Percentiles rank a stretch among this genome's conserved stretches.
phyloP scores from a whole-genome alignment of 495 filamentous ascomycete genomes.

The Podospora pseudopauciseta region DNA sequence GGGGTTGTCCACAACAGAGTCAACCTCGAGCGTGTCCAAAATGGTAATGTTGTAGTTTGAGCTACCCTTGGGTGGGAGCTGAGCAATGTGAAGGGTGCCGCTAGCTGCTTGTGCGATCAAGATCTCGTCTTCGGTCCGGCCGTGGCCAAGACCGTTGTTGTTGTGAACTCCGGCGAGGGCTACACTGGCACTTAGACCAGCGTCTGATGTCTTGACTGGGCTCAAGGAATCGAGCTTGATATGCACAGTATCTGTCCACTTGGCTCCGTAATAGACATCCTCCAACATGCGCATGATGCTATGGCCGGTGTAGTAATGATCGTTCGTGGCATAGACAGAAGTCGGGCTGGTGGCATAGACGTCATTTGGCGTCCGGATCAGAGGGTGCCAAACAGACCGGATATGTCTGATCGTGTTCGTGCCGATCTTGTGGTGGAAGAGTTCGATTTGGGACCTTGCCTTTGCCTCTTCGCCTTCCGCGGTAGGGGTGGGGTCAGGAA shows the following conservation, averaged over 20 bases:
- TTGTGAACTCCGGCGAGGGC: slow-evolving; percentile 45
- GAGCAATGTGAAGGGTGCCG: slow-evolving; percentile 28
- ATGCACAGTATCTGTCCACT: slow-evolving; percentile 36
- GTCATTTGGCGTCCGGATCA: slow-evolving; percentile 60
- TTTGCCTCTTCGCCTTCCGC: slow-evolving; percentile 18
- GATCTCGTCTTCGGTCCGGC: slow-evolving; percentile 44
- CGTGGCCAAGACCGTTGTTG: slow-evolving; percentile 58
- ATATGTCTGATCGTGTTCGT: slow-evolving; percentile 31
- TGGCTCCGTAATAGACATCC: slow-evolving; percentile 33
- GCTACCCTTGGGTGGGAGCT: slow-evolving; percentile 33
- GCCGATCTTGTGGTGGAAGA: slow-evolving; percentile 53
- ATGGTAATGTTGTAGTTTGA: slow-evolving; percentile 42
- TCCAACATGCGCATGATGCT: slow-evolving; percentile 46
- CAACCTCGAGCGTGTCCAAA: slow-evolving; percentile 40
- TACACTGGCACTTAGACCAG: slow-evolving; percentile 44
- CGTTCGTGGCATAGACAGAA: slow-evolving; percentile 59
- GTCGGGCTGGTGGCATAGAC: slow-evolving; percentile 46
- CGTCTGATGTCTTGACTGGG: slow-evolving; percentile 16
- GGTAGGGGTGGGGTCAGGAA: slow-evolving; percentile 29
- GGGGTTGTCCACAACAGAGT: slow-evolving; percentile 55
- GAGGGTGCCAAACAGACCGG: slow-evolving; percentile 45
- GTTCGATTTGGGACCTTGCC: slow-evolving; percentile 49
- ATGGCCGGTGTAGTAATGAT: slow-evolving; percentile 50
- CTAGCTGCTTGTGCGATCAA: slow-evolving; percentile 41
- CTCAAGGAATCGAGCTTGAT: slow-evolving; percentile 21